A percentile compares a stretch with the other conserved stretches of the same genome.
These are phyloP conservation scores for Saccharomycopsis javanensis DNA, from an alignment of 805 yeast genomes.

Conservation along the genomic window DNA sequence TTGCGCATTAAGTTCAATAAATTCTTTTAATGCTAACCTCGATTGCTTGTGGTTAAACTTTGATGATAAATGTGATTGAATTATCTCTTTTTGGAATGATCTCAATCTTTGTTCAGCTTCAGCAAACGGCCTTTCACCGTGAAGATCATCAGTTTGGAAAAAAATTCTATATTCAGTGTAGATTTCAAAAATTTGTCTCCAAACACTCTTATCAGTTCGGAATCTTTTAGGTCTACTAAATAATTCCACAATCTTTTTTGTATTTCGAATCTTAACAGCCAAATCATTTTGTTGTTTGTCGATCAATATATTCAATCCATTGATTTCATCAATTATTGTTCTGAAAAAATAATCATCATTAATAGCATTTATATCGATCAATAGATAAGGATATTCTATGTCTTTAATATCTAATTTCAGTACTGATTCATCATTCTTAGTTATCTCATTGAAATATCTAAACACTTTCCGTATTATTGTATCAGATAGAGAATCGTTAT, in stretches of 20 bases:
- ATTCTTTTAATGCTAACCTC: constrained; percentile 36
- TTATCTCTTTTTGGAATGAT: constrained; percentile 33
- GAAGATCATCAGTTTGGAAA: constrained; percentile 40
- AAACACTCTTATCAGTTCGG: constrained; percentile 48
- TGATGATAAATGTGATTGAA: constrained; percentile 29
- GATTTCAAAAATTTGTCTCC: constrained; percentile 59
- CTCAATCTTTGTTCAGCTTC: constrained; percentile 37
- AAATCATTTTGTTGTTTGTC: constrained; percentile 35
- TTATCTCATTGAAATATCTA: constrained; percentile 19
- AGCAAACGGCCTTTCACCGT: constrained; percentile 35
- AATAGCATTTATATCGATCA: constrained; percentile 29
- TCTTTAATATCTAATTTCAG: constrained; percentile 19
- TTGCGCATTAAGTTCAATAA: constrained; percentile 43
- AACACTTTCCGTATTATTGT: not conserved
- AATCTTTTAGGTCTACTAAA: constrained; percentile 34
- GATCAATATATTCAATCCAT: constrained; percentile 30
- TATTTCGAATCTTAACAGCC: constrained; percentile 32
- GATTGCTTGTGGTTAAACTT: constrained; percentile 40
- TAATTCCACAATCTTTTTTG: constrained; percentile 33
- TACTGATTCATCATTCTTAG: constrained; percentile 20
- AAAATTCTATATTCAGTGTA: constrained; percentile 62
- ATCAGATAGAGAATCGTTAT: not conserved
- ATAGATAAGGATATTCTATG: constrained; percentile 26
- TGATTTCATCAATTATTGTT: constrained; percentile 46
- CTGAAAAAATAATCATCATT: constrained; percentile 48